Evolutionary conservation across 2,329 filamentous ascomycete genomes (phyloP).

Genomic region (Graphilbum ipis-grandicollis): DNA sequence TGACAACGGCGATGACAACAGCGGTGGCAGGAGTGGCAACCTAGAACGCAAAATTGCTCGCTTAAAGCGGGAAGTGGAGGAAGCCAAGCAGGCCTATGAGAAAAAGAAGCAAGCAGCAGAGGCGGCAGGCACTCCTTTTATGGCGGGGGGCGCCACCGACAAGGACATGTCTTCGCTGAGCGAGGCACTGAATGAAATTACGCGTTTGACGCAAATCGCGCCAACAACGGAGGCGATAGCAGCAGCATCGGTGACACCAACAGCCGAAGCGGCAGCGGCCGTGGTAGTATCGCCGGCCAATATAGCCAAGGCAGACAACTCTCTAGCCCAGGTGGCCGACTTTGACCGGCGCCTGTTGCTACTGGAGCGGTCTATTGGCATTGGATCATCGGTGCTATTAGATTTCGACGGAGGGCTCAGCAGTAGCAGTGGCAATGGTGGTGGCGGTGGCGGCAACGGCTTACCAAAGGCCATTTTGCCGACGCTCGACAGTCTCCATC

Average conservation of each 20-base stretch:
- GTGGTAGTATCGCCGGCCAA: constrained; percentile 8
- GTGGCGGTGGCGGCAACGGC: not conserved
- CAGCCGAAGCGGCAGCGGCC: constrained; percentile 9
- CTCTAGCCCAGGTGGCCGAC: constrained; percentile 64
- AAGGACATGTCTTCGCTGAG: constrained; percentile 49
- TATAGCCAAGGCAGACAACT: constrained; percentile 25
- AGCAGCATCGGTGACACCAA: not conserved
- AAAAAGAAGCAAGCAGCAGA: constrained; percentile 30
- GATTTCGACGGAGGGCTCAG: constrained; percentile 40
- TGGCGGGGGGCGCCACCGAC: constrained; percentile 21
- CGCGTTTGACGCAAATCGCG: constrained; percentile 15
- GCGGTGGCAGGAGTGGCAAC: too few species aligned
- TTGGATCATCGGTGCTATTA: constrained; percentile 50
- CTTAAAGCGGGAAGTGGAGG: constrained; percentile 66
- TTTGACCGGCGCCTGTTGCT: constrained; percentile 69
- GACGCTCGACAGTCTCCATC: constrained; percentile 63
- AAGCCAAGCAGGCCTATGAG: constrained; percentile 46
- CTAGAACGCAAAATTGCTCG: constrained; percentile 66
- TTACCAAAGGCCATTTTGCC: constrained; percentile 58
- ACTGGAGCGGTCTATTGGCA: constrained; percentile 67
- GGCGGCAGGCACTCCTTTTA: constrained; percentile 24
- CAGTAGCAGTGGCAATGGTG: too few species aligned
- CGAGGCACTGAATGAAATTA: constrained; percentile 52
- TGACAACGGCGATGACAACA: too few species aligned
- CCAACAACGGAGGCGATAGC: constrained; percentile 2